A percentile compares a stretch with the other conserved stretches of the same genome.
Conservation (phyloP, 2,329 filamentous ascomycete genomes). For the Byssoonygena ceratinophila region DNA sequence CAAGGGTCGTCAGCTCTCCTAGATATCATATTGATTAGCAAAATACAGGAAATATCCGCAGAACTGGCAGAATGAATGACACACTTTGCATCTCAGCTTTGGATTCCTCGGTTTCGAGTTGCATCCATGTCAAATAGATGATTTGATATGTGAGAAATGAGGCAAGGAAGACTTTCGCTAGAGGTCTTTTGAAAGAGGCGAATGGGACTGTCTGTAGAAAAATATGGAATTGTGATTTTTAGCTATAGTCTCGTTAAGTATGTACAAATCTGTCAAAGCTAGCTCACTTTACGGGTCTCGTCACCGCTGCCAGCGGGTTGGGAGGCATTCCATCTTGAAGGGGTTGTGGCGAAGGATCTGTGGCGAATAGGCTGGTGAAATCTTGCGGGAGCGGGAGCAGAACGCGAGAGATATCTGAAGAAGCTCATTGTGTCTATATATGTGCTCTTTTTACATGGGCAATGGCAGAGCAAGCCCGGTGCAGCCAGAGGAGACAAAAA, state of each 20-base stretch:
- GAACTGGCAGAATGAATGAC: conserved; percentile 11
- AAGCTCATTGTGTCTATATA: neutral
- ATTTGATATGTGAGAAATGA: conserved; percentile 42
- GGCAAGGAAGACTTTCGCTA: conserved; percentile 40
- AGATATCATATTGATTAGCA: neutral
- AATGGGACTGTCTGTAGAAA: conserved; percentile 22
- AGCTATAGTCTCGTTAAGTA: neutral
- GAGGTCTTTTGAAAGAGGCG: conserved; percentile 33
- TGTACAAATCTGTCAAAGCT: neutral
- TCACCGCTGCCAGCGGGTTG: neutral
- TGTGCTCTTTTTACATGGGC: neutral
- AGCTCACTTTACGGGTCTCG: conserved; percentile 2
- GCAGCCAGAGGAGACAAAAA: no score
- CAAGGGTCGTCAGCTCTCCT: conserved; percentile 13
- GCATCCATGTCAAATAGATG: conserved; percentile 40
- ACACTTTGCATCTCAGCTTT: conserved; percentile 35
- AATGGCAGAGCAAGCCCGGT: neutral
- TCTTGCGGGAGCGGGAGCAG: neutral
- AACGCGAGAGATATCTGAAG: conserved; percentile 3
- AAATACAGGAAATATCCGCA: neutral
- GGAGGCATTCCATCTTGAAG: neutral
- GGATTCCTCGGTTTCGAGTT: conserved; percentile 38
- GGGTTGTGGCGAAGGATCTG: neutral
- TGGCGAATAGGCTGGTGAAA: neutral
- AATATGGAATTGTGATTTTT: neutral